Evolutionary conservation across 495 filamentous ascomycete genomes (phyloP).

Genomic region (Penicillium turbatum): DNA sequence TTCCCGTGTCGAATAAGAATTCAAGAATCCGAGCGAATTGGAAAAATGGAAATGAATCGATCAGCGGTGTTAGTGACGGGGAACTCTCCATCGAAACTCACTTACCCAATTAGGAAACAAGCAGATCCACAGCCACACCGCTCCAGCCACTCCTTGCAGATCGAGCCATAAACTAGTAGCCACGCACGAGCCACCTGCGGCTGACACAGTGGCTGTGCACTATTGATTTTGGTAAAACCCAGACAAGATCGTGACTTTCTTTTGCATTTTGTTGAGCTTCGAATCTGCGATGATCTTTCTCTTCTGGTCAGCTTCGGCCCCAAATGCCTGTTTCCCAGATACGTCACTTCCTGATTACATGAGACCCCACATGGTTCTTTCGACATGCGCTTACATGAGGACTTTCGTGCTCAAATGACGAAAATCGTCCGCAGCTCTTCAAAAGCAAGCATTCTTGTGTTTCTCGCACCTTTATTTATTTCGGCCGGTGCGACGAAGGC

Average conservation of each 20-base stretch:
- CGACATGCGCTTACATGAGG: background rate
- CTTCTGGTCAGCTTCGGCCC: background rate
- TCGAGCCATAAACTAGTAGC: constrained; percentile 14
- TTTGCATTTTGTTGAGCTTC: constrained; percentile 14
- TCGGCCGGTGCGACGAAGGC: background rate
- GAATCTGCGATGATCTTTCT: background rate
- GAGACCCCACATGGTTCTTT: background rate
- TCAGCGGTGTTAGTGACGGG: background rate
- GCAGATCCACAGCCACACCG: constrained; percentile 21
- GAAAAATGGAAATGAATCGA: background rate
- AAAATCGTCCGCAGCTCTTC: background rate
- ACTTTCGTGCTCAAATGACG: background rate
- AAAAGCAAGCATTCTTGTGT: background rate
- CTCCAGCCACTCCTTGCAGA: constrained; percentile 27
- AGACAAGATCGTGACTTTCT: background rate
- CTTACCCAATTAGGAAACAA: constrained; percentile 14
- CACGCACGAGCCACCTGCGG: constrained; percentile 16
- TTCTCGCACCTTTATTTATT: background rate
- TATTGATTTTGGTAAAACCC: constrained; percentile 6
- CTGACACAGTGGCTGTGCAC: constrained; percentile 21
- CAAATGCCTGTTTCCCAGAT: background rate
- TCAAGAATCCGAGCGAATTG: background rate
- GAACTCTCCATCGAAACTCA: background rate
- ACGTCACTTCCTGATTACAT: background rate
- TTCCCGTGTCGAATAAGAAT: background rate